Percentiles rank a stretch among this genome's conserved stretches.
Conservation (phyloP, 2,329 filamentous ascomycete genomes). For the Verticillium nubilum region DNA sequence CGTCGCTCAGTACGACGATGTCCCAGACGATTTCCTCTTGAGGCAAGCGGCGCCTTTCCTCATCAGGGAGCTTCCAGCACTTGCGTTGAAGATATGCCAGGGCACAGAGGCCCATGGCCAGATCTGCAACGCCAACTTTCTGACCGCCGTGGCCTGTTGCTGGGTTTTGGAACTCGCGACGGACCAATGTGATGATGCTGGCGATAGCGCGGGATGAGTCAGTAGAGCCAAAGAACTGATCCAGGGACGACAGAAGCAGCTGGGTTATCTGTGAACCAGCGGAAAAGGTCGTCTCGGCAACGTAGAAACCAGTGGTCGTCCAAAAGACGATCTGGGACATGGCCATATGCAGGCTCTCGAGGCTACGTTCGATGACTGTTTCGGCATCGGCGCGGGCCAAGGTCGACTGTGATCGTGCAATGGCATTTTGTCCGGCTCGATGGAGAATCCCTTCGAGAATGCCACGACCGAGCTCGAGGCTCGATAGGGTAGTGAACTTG, state of each 20-base stretch:
- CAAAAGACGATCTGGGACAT: constrained; percentile 56
- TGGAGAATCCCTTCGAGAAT: constrained; percentile 49
- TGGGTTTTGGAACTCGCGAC: constrained; percentile 59
- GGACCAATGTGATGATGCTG: constrained; percentile 59
- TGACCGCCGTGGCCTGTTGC: constrained; percentile 55
- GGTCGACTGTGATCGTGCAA: constrained; percentile 37
- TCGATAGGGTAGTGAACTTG: constrained; percentile 50
- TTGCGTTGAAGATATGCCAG: constrained; percentile 57
- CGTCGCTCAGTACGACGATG: constrained; percentile 56
- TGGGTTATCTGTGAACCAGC: constrained; percentile 52
- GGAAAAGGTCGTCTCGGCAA: constrained; percentile 50
- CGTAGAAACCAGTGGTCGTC: constrained; percentile 54
- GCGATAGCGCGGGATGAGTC: constrained; percentile 63
- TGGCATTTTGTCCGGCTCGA: constrained; percentile 43
- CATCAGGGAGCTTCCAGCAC: constrained; percentile 45
- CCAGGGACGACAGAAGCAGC: constrained; percentile 51
- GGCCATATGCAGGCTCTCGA: constrained; percentile 50
- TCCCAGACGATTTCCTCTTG: constrained; percentile 61
- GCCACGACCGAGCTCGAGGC: constrained; percentile 50
- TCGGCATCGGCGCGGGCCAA: constrained; percentile 48
- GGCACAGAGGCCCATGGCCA: constrained; percentile 55
- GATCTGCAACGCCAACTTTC: constrained; percentile 53
- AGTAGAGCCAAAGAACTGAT: constrained; percentile 63
- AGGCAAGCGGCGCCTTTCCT: constrained; percentile 39
- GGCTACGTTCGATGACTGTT: constrained; percentile 48